A percentile compares a stretch with the other conserved stretches of the same genome.
phyloP scores from a whole-genome alignment of 2,329 filamentous ascomycete genomes.

The Albifimbria verrucaria region DNA sequence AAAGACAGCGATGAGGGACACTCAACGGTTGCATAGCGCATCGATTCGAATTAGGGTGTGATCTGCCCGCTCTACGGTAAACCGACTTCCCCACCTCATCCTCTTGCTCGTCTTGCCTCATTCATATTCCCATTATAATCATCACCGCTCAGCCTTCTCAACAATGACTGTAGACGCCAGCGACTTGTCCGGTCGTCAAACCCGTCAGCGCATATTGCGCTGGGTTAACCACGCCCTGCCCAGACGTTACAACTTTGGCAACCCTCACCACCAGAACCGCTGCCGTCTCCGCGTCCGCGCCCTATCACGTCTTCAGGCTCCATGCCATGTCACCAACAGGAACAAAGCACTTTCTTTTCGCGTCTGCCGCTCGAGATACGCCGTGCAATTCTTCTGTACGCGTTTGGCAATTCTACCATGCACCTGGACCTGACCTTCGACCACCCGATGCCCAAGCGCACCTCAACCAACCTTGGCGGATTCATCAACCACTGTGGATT shows the following conservation, averaged over 20 bases:
- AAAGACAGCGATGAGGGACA: no score
- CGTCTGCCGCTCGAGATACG: constrained; percentile 30
- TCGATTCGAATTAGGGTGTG: not conserved
- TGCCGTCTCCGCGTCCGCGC: not conserved
- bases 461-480: not conserved
- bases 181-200: not conserved
- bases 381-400: constrained; percentile 21
- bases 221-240: not conserved
- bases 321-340: not conserved
- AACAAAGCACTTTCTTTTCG: constrained; percentile 24
- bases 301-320: not conserved
- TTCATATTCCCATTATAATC: not conserved
- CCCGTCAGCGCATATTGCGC: not conserved
- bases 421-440: constrained; percentile 1
- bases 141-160: not conserved
- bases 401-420: constrained; percentile 17
- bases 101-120: not conserved
- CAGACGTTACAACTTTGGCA: not conserved
- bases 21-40: no score
- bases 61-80: not conserved
- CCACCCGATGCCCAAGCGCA: not conserved
- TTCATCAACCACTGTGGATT: not conserved
- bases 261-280: not conserved
- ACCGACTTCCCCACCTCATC: not conserved
- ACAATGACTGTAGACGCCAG: not conserved